Conservation (phyloP, 192 early-diverging fungal species). For the Mortierella hygrophila region DNA sequence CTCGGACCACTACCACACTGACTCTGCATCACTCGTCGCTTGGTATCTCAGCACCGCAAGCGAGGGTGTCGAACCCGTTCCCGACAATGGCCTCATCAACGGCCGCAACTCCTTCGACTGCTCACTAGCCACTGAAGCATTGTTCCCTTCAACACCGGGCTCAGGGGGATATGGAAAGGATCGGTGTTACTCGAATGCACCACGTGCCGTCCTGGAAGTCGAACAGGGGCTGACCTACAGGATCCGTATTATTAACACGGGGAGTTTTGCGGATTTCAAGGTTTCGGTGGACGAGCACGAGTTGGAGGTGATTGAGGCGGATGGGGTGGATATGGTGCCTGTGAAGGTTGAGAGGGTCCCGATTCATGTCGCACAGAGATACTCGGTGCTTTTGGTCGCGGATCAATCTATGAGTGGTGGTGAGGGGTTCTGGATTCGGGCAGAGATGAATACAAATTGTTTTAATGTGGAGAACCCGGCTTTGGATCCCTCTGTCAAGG, state of each 20-base stretch:
- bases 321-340: conserved; percentile 44
- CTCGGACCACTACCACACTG: conserved; percentile 45
- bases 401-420: conserved; percentile 27
- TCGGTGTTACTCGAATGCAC: conserved; percentile 8
- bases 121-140: background rate
- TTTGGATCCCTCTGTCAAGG: conserved; percentile 28
- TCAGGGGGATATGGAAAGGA: background rate
- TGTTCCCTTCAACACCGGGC: conserved; percentile 2
- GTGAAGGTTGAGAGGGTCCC: conserved; percentile 34
- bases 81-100: conserved; percentile 35
- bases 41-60: conserved; percentile 49
- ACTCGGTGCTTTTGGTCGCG: conserved; percentile 56
- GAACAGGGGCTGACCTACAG: conserved; percentile 37
- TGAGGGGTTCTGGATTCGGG: conserved; percentile 47
- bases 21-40: conserved; percentile 21
- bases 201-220: conserved; percentile 18
- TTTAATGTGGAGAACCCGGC: conserved; percentile 21
- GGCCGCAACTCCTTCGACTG: conserved; percentile 34
- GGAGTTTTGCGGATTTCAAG: conserved; percentile 44
- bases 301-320: conserved; percentile 54
- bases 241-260: conserved; percentile 50
- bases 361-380: conserved; percentile 58
- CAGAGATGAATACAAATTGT: conserved; percentile 45
- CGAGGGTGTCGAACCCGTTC: conserved; percentile 44
- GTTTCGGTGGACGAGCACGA: conserved; percentile 56